Conservation (phyloP, 768 basidiomycete species). For the Clitopilus hobsonii region DNA sequence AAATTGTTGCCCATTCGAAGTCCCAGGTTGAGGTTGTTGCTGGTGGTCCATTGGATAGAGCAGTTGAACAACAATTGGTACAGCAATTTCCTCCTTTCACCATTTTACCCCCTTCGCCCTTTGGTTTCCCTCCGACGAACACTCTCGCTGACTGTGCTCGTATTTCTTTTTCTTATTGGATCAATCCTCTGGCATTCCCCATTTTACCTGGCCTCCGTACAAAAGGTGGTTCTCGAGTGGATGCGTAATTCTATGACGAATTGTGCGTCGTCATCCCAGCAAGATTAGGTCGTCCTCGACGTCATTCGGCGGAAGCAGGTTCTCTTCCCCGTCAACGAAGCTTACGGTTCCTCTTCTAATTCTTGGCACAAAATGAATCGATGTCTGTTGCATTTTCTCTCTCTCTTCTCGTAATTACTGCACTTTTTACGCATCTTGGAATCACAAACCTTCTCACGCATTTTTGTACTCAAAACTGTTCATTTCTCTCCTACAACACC, state of each 20-base stretch:
- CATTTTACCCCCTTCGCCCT: neutral
- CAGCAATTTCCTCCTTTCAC: constrained; percentile 13
- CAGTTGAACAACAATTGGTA: constrained; percentile 50
- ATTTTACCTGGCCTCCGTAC: constrained; percentile 6
- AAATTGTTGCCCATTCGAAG: constrained; percentile 81
- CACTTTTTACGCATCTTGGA: neutral
- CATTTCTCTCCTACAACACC: too few relatives aligned
- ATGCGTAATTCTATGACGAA: constrained; percentile 44
- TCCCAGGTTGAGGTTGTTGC: constrained; percentile 68
- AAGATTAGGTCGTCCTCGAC: neutral
- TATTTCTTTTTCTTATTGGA: constrained; percentile 20
- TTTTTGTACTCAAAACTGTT: too few relatives aligned
- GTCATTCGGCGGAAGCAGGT: neutral
- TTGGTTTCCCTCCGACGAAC: constrained; percentile 14
- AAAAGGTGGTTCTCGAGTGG: constrained; percentile 74
- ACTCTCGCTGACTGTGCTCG: constrained; percentile 22
- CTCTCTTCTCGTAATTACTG: neutral
- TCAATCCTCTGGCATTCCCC: constrained; percentile 2
- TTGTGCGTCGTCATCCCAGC: neutral
- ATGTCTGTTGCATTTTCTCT: neutral
- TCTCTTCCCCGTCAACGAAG: neutral
- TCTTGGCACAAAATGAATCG: neutral
- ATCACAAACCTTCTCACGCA: neutral
- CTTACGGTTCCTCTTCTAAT: neutral
- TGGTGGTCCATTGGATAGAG: constrained; percentile 96